Evolutionary conservation across 2,329 filamentous ascomycete species (phyloP).

Genomic region (Phaeosphaeriaceae sp.): DNA sequence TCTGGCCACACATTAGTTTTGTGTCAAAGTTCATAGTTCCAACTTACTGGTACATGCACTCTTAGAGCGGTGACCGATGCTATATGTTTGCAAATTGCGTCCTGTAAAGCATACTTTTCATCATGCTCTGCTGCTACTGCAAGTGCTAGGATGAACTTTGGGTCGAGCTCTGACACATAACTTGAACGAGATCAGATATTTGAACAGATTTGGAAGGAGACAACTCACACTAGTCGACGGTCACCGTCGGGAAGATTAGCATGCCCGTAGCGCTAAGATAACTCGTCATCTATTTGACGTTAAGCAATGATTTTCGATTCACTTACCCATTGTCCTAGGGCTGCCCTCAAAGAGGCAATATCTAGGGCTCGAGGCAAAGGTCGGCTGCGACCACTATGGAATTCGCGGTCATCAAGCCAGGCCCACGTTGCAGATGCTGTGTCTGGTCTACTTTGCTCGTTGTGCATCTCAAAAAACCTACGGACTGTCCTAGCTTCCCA

Average conservation of each 20-base stretch:
- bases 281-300: not conserved
- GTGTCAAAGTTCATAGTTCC: not conserved
- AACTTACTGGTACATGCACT: conserved; percentile 7
- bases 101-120: conserved; percentile 2
- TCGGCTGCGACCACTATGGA: not conserved
- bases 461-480: not conserved
- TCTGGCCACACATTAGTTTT: not conserved
- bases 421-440: conserved; percentile 1
- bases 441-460: not conserved
- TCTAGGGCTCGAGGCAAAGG: not conserved
- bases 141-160: not conserved
- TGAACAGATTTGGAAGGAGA: not conserved
- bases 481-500: not conserved
- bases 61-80: conserved; percentile 1
- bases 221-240: conserved; percentile 12
- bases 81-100: conserved; percentile 8
- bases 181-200: not conserved
- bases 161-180: conserved; percentile 4
- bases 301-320: not conserved
- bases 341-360: not conserved
- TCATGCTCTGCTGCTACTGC: conserved; percentile 1
- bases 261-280: not conserved
- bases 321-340: not conserved
- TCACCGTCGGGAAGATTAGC: conserved; percentile 4
- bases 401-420: conserved; percentile 10